phyloP scores from a whole-genome alignment of 352 stramenopile genomes.

The Thalassiosira mediterranea region DNA sequence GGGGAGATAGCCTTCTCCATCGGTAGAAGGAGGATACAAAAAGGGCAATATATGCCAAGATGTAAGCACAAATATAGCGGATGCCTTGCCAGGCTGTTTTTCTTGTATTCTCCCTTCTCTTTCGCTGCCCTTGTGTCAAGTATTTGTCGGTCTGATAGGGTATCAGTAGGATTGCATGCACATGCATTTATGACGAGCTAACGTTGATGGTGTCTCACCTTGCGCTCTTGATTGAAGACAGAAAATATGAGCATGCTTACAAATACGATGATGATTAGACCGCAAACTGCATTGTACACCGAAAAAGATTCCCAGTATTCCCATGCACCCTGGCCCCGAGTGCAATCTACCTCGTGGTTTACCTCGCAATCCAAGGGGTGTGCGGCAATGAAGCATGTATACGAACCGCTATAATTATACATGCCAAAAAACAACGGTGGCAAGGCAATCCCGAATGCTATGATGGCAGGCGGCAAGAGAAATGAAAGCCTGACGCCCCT shows the following conservation, averaged over 20 bases:
- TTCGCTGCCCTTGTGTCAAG: slow-evolving; percentile 5
- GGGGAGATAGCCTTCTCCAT: neutral
- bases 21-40: neutral
- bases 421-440: slow-evolving; percentile 10
- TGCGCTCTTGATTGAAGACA: neutral
- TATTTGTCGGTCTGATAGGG: slow-evolving; percentile 5
- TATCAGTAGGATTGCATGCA: neutral
- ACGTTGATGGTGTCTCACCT: neutral
- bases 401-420: slow-evolving; percentile 24
- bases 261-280: slow-evolving; percentile 17
- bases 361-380: slow-evolving; percentile 10
- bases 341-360: slow-evolving; percentile 3
- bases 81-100: slow-evolving; percentile 5
- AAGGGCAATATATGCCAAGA: slow-evolving; percentile 10
- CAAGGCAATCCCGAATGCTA: slow-evolving; percentile 1
- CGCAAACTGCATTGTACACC: neutral
- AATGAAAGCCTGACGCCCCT: slow-evolving; percentile 9
- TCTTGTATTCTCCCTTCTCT: slow-evolving; percentile 7
- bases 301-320: neutral
- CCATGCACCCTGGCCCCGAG: neutral
- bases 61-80: slow-evolving; percentile 11
- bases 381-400: slow-evolving; percentile 6
- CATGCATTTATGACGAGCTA: neutral
- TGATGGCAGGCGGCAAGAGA: slow-evolving; percentile 17
- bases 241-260: slow-evolving; percentile 9